These are phyloP conservation scores for Boletus smithii DNA, from an alignment of 1,284 basidiomycete species.

Conservation along the genomic window DNA sequence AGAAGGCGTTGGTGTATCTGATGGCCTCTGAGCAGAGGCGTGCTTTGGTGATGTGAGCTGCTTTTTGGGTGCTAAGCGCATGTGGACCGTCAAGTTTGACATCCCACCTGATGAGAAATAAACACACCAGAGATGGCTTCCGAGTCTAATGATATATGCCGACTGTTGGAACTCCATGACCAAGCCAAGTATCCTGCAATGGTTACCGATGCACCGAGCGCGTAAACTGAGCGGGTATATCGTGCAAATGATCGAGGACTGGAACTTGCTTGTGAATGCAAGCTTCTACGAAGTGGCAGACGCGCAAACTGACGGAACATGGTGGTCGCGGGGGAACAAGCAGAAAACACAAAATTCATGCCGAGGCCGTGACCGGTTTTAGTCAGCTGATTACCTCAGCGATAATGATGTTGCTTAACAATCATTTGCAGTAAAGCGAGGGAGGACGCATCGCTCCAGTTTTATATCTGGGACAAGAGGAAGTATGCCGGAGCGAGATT, in stretches of 20 bases:
- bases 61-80: constrained; percentile 16
- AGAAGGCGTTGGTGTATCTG: constrained; percentile 13
- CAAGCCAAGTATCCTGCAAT: constrained; percentile 30
- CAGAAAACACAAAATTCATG: constrained; percentile 23
- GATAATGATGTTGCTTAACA: too few relatives aligned
- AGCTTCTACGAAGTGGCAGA: constrained; percentile 29
- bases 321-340: constrained; percentile 7
- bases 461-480: too few relatives aligned
- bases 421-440: too few relatives aligned
- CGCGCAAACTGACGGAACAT: constrained; percentile 40
- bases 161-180: constrained; percentile 23
- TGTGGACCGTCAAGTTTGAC: not conserved
- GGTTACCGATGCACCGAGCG: constrained; percentile 28
- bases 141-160: constrained; percentile 30
- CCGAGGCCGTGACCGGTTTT: constrained; percentile 14
- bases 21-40: constrained; percentile 4
- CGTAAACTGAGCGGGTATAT: constrained; percentile 25
- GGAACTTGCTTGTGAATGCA: constrained; percentile 26
- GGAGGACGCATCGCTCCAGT: too few relatives aligned
- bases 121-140: constrained; percentile 27
- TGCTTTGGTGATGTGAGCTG: constrained; percentile 6
- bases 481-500: too few relatives aligned
- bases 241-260: constrained; percentile 14
- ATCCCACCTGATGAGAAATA: not conserved
- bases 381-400: constrained; percentile 23